Evolutionary conservation across 441 rosid species (phyloP).

Genomic region (Erodium chrysanthum): DNA sequence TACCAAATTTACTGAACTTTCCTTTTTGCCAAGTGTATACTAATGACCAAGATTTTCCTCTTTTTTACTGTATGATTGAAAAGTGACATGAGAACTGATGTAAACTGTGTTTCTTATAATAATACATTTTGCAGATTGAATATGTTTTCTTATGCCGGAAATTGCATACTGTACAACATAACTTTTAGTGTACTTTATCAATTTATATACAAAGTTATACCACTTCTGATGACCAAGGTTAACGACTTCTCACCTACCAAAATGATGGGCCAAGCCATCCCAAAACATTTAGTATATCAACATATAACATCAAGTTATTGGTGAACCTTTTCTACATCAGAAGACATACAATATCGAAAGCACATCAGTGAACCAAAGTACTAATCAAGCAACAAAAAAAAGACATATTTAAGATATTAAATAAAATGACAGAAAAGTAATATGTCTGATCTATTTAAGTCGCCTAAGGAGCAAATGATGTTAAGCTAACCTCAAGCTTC

Average conservation of each 20-base stretch:
- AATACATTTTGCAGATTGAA: not conserved
- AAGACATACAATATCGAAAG: not conserved
- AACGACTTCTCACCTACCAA: not conserved
- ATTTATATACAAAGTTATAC: not conserved
- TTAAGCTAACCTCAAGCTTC: conserved; percentile 44
- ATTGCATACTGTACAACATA: not conserved
- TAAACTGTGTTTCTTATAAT: not conserved
- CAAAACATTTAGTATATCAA: not conserved
- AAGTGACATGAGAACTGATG: not conserved
- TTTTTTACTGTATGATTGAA: not conserved
- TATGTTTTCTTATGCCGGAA: not conserved
- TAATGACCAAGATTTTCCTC: not conserved
- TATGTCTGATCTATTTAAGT: too few relatives aligned
- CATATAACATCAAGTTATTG: not conserved
- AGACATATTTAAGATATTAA: not conserved
- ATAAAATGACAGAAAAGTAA: not conserved
- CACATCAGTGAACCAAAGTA: not conserved
- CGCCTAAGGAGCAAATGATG: too few relatives aligned
- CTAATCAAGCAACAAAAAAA: not conserved
- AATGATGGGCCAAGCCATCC: not conserved
- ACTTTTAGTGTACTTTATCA: not conserved
- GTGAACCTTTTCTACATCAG: not conserved
- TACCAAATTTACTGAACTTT: not conserved
- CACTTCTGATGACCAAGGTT: not conserved
- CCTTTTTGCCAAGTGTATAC: not conserved